Evolutionary conservation across 306 rosid genomes (phyloP).

Genomic region (Vigna reflexopilosa): DNA sequence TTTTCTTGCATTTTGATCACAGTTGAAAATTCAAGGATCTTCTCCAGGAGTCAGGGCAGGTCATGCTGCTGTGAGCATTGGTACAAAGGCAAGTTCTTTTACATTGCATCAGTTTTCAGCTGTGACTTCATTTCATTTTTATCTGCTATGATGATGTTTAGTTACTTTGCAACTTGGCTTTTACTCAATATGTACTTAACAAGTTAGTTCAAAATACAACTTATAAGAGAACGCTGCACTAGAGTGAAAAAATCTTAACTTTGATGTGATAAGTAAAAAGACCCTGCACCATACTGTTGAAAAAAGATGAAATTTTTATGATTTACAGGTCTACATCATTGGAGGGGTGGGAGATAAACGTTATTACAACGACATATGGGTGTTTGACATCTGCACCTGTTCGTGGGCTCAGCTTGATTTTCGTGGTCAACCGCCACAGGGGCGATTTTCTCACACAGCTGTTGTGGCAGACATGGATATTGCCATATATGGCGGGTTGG

Average conservation of each 20-base stretch:
- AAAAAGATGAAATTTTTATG: background rate
- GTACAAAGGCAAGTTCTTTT: constrained; percentile 73
- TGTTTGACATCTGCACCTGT: constrained; percentile 75
- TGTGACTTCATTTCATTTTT: background rate
- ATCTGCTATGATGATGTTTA: background rate
- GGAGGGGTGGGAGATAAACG: constrained; percentile 97
- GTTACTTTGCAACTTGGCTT: background rate
- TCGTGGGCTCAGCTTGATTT: constrained; percentile 79
- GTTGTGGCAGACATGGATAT: constrained; percentile 73
- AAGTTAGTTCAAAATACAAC: no score
- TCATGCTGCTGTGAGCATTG: constrained; percentile 81
- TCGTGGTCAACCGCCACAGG: constrained; percentile 84
- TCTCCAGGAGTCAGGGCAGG: constrained; percentile 95
- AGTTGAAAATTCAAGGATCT: constrained; percentile 88
- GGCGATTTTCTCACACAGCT: constrained; percentile 95
- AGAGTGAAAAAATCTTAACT: background rate
- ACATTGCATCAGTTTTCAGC: background rate
- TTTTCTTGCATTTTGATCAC: constrained; percentile 41
- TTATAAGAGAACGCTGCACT: no score
- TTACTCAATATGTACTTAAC: background rate
- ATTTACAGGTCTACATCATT: constrained; percentile 72
- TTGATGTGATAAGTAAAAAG: background rate
- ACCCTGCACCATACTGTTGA: background rate
- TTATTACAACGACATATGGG: constrained; percentile 88
- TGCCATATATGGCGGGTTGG: constrained; percentile 90